Evolutionary conservation across 2,329 filamentous ascomycete genomes (phyloP), one percentile per base, ranked within the genome.

Genomic region (Cladosporium sp.): DNA sequence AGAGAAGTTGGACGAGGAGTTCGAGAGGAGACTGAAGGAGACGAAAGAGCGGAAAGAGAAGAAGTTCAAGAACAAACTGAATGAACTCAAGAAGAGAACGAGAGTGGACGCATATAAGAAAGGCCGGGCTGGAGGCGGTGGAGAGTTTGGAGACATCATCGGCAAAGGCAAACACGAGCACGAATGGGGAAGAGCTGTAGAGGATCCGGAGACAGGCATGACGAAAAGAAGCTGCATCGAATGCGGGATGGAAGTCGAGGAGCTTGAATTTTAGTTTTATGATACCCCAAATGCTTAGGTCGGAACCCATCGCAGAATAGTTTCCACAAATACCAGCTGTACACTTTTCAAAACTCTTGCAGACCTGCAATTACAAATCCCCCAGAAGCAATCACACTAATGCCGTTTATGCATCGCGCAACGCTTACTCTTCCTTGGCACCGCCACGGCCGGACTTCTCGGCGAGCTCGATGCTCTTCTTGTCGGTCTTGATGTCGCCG

Each of bases 11-110:
- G 95, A 98, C 75, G 92, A 86, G 5, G 94, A 98, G 79, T 98
- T 95, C 73, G 92, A 91, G 77, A 87, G 87, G 68, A 86, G 94
- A 21, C 89, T 93, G 75, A 80, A 82, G 2, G 90, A 95, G 64
- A 93, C 92, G 79, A 97, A 96, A 80, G 86, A 85, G 58, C 84
- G 92, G 62, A 96, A 96, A 75, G 93, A 97, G 77, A 88, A 89
- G 73, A 96, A 97, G 78, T 98, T 98, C 79, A 92, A 92, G 75
- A 89, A 88, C 66, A 96, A 96, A 81, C 82, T 99, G 38, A 84
- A 91, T 6, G 93, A 98, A 63, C 77, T 99, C 69, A 99, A 98
- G 84, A 93, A 94, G 79, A 89, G 93, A 77, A 99, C 95, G 14
- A 84, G 93, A 55, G 93, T 96, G 0, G 95, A 98, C 72, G 92